Percentiles rank a stretch among this genome's conserved stretches.
Evolutionary conservation across 495 filamentous ascomycete genomes (phyloP).

Genomic region (Pyrenopolyporus hunteri): DNA sequence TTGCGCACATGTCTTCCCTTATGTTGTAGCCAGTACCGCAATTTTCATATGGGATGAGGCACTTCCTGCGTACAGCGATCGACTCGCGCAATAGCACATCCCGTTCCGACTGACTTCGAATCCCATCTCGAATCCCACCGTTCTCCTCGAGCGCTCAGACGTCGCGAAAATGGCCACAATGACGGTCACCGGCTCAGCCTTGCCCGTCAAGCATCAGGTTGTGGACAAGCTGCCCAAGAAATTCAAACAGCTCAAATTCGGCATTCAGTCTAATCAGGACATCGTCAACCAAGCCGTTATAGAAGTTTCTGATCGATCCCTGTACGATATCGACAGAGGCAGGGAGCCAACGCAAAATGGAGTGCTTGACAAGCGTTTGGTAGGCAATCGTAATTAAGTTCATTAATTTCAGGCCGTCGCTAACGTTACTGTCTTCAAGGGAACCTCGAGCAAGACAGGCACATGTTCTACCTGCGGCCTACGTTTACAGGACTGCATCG

Average conservation of each 20-base stretch:
- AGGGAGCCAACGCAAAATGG: conserved; percentile 77
- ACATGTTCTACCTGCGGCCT: conserved; percentile 83
- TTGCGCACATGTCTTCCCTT: neutral
- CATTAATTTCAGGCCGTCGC: neutral
- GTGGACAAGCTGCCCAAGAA: conserved; percentile 85
- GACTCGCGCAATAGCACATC: conserved; percentile 9
- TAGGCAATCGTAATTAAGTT: conserved; percentile 30
- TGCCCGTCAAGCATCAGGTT: conserved; percentile 81
- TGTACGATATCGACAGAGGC: conserved; percentile 83
- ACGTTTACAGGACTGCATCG: conserved; percentile 79
- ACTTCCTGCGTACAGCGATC: neutral
- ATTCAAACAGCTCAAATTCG: conserved; percentile 92
- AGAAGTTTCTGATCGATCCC: conserved; percentile 86
- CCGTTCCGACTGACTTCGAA: conserved; percentile 7
- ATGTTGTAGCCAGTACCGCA: neutral
- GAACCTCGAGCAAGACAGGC: conserved; percentile 77
- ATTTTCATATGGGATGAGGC: conserved; percentile 9
- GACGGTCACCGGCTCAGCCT: conserved; percentile 15
- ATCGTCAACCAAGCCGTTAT: conserved; percentile 93
- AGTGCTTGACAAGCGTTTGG: conserved; percentile 81
- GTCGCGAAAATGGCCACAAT: conserved; percentile 32
- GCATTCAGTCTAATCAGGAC: conserved; percentile 89
- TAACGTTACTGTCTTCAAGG: conserved; percentile 51
- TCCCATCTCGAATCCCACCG: neutral
- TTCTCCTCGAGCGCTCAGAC: neutral